A percentile compares a stretch with the other conserved stretches of the same genome.
Conservation (phyloP, 768 basidiomycete species). For the Holtermannia corniformis region DNA sequence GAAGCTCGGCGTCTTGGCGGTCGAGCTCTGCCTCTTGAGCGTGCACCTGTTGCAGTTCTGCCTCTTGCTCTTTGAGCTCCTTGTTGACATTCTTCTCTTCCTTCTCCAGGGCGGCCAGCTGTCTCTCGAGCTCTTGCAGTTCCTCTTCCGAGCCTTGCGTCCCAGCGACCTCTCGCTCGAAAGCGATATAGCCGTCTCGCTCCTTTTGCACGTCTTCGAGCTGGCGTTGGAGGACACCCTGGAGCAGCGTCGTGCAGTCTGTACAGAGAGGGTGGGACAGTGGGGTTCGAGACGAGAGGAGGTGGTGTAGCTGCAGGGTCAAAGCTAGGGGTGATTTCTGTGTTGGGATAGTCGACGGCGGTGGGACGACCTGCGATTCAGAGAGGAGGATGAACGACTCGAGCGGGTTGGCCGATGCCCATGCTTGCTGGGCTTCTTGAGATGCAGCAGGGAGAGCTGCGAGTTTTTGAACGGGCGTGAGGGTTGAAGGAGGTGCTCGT, state of each 20-base stretch:
- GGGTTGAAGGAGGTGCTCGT: slow-evolving; percentile 36
- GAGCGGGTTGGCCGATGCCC: slow-evolving; percentile 16
- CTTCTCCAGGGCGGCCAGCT: slow-evolving; percentile 60
- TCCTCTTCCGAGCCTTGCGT: slow-evolving; percentile 47
- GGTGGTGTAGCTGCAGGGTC: slow-evolving; percentile 23
- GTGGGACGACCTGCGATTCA: slow-evolving; percentile 48
- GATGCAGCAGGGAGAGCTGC: slow-evolving; percentile 45
- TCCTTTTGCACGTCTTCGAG: slow-evolving; percentile 86
- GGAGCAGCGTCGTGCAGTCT: slow-evolving; percentile 79
- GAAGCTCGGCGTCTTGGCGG: slow-evolving; percentile 64
- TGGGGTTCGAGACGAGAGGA: slow-evolving; percentile 38
- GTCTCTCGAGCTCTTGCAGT: slow-evolving; percentile 47
- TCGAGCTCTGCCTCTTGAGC: slow-evolving; percentile 74
- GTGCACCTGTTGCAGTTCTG: slow-evolving; percentile 68
- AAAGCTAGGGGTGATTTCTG: slow-evolving; percentile 14
- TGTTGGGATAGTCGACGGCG: slow-evolving; percentile 46
- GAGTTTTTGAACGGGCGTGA: slow-evolving; percentile 34
- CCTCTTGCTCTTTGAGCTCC: slow-evolving; percentile 60
- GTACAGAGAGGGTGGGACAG: slow-evolving; percentile 90
- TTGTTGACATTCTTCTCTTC: slow-evolving; percentile 63
- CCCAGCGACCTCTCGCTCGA: slow-evolving; percentile 76
- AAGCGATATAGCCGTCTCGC: slow-evolving; percentile 84
- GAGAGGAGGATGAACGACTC: slow-evolving; percentile 27
- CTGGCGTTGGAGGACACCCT: slow-evolving; percentile 63
- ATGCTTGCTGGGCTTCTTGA: slow-evolving; percentile 25